Conservation (phyloP, 192 early-diverging fungal species). For the Linnemannia zychae region DNA sequence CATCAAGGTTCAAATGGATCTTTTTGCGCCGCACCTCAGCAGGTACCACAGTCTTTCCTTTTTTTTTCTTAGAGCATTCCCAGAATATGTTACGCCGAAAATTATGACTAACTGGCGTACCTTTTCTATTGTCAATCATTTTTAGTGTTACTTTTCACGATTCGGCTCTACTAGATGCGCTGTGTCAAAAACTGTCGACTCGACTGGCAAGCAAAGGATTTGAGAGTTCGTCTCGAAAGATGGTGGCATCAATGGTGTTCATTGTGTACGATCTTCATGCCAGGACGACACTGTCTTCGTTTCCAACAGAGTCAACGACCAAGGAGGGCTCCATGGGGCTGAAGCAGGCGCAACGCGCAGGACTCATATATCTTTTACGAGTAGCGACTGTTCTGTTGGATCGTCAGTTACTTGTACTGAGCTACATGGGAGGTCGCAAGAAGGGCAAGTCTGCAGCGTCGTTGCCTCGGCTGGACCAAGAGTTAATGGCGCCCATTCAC, state of each 20-base stretch:
- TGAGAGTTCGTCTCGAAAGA: slow-evolving; percentile 20
- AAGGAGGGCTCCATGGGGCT: slow-evolving; percentile 32
- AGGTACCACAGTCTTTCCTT: slow-evolving; percentile 15
- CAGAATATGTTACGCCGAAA: background rate
- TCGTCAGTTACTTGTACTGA: slow-evolving; percentile 20
- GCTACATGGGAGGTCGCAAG: background rate
- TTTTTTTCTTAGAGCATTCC: background rate
- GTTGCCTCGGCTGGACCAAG: slow-evolving; percentile 3
- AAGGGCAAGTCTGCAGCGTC: background rate
- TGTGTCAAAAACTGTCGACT: slow-evolving; percentile 41
- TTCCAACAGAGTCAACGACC: slow-evolving; percentile 27
- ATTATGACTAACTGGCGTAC: background rate
- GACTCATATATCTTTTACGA: slow-evolving; percentile 36
- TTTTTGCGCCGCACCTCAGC: slow-evolving; percentile 41
- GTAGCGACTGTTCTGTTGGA: slow-evolving; percentile 21
- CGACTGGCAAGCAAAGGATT: slow-evolving; percentile 9
- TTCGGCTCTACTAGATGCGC: slow-evolving; percentile 26
- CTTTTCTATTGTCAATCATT: background rate
- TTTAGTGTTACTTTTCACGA: slow-evolving; percentile 29
- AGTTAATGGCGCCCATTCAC: slow-evolving; percentile 26
- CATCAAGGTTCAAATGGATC: slow-evolving; percentile 55
- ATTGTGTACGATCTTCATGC: slow-evolving; percentile 60
- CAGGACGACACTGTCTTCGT: slow-evolving; percentile 26
- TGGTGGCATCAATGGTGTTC: slow-evolving; percentile 55
- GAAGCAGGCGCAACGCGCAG: slow-evolving; percentile 47